Base-by-base conservation (phyloP, 305 asterid species). In the Rubia balearica region DNA sequence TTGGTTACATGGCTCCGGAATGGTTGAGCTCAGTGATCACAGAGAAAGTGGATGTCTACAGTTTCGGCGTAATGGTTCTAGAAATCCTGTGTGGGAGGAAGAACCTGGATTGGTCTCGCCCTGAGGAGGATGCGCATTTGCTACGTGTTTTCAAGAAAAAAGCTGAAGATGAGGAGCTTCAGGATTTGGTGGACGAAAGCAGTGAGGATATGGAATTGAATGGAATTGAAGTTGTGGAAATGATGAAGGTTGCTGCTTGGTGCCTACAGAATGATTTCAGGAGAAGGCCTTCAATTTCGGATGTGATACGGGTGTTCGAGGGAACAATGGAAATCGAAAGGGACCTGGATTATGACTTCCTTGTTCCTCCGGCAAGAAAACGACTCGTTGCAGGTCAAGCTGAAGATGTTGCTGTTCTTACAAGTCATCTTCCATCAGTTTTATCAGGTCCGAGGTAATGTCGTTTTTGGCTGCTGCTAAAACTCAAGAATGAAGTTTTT, bases 371-470 rank as follows among this genome's bases (percentile, higher is more conserved):
- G 12, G 53, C 17, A 16, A 46, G 12, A 46, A 61, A 46, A 46
- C 51, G 1, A 11, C 6, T 46, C 3, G 53, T 46, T 46, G 53
- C 53, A 10, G 14, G 53, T 46, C 53, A 46, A 13, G 53, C 49
- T 11, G 49, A 45, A 14, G 49, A 45, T 45, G 14, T 45, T 45
- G 49, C 49, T 45, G 49, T 45, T 45, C 49, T 45, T 45, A 45
- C 49, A 10, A 45, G 14, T 9, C 53, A 10, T 46, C 16, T 11
- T 46, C 53, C 53, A 46, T 79, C 80, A 4, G 8, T 81, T 72
- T 71, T 85, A 12, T 83, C 86, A 14, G 83, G 83, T 56, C 86
- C 84, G 0, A 57, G 82, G 27, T 85, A 81, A 77, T 74, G 14
- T 22, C 17, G 45, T 41, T 41, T 41, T 41, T 6, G 49, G 53